These are phyloP conservation scores for Lyophyllum shimeji DNA, from an alignment of 768 basidiomycete genomes.

Conservation along the genomic window DNA sequence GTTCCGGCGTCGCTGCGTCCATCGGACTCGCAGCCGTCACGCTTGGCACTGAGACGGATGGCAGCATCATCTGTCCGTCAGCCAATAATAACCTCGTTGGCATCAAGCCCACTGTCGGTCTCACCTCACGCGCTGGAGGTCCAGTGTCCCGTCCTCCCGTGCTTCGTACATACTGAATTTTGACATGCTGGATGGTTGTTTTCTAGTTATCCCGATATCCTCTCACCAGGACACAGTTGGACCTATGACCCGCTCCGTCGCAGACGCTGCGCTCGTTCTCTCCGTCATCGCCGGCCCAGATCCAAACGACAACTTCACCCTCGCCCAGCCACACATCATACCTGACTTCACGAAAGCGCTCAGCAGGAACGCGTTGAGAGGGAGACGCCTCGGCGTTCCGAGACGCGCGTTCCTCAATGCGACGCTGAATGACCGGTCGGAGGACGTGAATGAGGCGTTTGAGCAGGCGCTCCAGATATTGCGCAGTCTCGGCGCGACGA, in stretches of 20 bases:
- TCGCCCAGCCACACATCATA: conserved; percentile 48
- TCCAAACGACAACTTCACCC: conserved; percentile 53
- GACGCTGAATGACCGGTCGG: conserved; percentile 31
- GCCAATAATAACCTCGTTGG: conserved; percentile 55
- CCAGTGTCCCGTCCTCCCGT: conserved; percentile 1
- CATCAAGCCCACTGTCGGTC: conserved; percentile 59
- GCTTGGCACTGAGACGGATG: conserved; percentile 51
- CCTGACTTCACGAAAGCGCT: conserved; percentile 60
- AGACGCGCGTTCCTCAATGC: conserved; percentile 37
- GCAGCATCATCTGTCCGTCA: conserved; percentile 54
- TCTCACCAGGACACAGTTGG: conserved; percentile 60
- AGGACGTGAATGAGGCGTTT: conserved; percentile 37
- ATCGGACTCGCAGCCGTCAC: conserved; percentile 51
- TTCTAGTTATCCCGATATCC: conserved; percentile 55
- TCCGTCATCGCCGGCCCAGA: conserved; percentile 57
- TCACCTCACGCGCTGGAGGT: conserved; percentile 63
- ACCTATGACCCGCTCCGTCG: conserved; percentile 51
- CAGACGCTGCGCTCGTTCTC: conserved; percentile 56
- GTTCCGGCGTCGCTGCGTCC: conserved; percentile 53
- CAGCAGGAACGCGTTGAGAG: conserved; percentile 42
- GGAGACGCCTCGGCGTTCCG: conserved; percentile 56
- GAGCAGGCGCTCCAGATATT: conserved; percentile 38
- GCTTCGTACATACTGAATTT: neutral
- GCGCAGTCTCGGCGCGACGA: conserved; percentile 41
- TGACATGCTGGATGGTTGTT: neutral